phyloP scores from a whole-genome alignment of 2,329 filamentous ascomycete species.

The Ustilaginoidea virens region DNA sequence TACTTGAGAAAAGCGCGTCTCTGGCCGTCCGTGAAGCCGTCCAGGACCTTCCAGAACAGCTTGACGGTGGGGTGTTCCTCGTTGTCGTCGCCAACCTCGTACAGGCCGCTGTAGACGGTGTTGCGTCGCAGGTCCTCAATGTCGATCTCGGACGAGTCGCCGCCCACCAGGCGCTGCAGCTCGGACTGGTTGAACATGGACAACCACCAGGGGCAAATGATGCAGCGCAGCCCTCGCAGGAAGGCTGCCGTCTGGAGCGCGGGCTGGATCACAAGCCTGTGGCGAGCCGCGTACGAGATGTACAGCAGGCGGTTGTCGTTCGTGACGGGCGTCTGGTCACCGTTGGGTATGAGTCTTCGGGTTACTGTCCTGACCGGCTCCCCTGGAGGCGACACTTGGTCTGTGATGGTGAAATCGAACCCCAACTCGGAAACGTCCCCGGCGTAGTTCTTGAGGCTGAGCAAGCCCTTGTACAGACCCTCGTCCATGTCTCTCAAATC shows the following conservation, averaged over 20 bases:
- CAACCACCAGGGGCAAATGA: constrained; percentile 86
- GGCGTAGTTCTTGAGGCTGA: constrained; percentile 68
- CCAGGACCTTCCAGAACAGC: constrained; percentile 87
- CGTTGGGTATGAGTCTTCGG: constrained; percentile 60
- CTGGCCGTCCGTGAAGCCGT: constrained; percentile 57
- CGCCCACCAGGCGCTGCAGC: constrained; percentile 82
- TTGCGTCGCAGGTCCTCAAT: constrained; percentile 72
- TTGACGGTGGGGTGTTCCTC: constrained; percentile 72
- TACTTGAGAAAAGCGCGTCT: constrained; percentile 83
- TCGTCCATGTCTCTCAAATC: constrained; percentile 87
- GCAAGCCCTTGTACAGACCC: constrained; percentile 73
- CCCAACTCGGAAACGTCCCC: constrained; percentile 57
- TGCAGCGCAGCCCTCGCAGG: constrained; percentile 66
- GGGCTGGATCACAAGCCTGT: constrained; percentile 71
- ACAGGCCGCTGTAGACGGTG: constrained; percentile 78
- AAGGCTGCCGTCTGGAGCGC: constrained; percentile 75
- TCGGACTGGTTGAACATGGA: constrained; percentile 98
- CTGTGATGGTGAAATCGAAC: constrained; percentile 80
- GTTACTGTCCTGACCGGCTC: constrained; percentile 46
- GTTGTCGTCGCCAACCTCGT: constrained; percentile 76
- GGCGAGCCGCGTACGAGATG: constrained; percentile 78
- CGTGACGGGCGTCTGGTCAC: constrained; percentile 64
- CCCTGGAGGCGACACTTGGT: constrained; percentile 37
- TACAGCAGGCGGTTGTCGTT: constrained; percentile 92
- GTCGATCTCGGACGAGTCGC: constrained; percentile 73